Evolutionary conservation across 2,329 filamentous ascomycete species (phyloP), one percentile per base, ranked within the genome.

Genomic region (Fusarium continuum): DNA sequence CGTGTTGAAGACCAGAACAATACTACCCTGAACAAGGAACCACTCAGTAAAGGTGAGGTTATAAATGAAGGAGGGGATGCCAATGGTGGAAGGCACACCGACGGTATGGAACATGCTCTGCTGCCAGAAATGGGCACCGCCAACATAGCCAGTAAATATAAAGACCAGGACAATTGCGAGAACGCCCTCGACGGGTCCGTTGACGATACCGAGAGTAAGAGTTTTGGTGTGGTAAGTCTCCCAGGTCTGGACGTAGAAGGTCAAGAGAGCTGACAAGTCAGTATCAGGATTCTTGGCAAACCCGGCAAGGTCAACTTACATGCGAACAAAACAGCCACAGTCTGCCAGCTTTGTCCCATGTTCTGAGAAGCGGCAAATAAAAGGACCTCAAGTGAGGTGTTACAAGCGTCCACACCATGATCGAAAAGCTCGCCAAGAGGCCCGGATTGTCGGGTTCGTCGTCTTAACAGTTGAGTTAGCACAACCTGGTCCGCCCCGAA

Each of bases 161-260:
- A 95, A 98, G 57, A 99, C 88, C 51, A 85, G 74, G 70, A 92
- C 89, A 17, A 99, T 84, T 34, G 92, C 93, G 40, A 98, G 79
- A 52, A 99, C 90, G 46, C 95, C 95, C 78, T 99, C 95, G 31
- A 99, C 95, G 5, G 95, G 95, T 1, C 95, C 95, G 65, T 94
- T 97, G 67, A 99, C 84, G 62, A 98, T 81, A 56, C 95, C 95
- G 6, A 99, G 86, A 2, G 93, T 97, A 41, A 99, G 85, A 4
- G 93, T 95, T 77, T 97, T 93, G 46, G 95, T 99, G 79, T 98
- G 94, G 79, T 98, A 99, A 76, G 98, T 95, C 74, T 99, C 95
- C 95, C 95, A 99, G 28, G 95, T 98, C 76, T 98, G 95, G 35
- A 98, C 90, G 77, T 98, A 98, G 78, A 99, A 99, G n/a, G 95